Percentiles rank a stretch among this genome's conserved stretches.
Conservation (phyloP, 768 basidiomycete genomes). For the Neoboletus brunneissimus region DNA sequence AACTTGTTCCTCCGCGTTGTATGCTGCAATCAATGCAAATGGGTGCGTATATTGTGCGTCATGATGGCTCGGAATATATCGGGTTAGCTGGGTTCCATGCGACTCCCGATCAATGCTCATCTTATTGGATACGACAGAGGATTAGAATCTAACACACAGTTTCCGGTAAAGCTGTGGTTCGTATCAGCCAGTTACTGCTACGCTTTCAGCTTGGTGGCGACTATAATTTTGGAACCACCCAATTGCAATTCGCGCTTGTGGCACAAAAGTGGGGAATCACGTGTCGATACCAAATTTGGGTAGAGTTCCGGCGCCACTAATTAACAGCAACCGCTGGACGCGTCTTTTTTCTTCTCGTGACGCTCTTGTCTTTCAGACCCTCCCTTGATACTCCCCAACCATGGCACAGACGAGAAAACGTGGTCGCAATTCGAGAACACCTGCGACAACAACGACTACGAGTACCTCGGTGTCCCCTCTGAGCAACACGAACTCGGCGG, state of each 20-base stretch:
- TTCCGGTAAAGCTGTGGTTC: background rate
- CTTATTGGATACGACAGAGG: background rate
- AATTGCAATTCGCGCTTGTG: slow-evolving; percentile 28
- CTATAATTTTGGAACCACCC: background rate
- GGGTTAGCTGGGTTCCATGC: too few species aligned
- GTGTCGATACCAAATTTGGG: slow-evolving; percentile 14
- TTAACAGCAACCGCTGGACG: slow-evolving; percentile 17
- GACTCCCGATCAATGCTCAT: background rate
- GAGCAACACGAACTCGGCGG: slow-evolving; percentile 45
- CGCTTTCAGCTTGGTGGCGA: background rate
- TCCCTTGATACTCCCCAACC: background rate
- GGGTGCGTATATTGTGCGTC: background rate
- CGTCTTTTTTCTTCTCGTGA: slow-evolving; percentile 18
- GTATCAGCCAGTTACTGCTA: too few species aligned
- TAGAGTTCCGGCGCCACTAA: slow-evolving; percentile 25
- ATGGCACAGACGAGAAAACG: slow-evolving; percentile 27
- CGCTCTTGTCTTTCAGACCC: slow-evolving; percentile 10
- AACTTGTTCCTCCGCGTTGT: background rate
- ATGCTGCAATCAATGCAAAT: too few species aligned
- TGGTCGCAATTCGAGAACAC: slow-evolving; percentile 14
- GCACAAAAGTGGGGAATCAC: slow-evolving; percentile 18
- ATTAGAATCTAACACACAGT: background rate
- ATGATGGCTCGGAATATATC: too few species aligned
- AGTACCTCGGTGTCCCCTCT: slow-evolving; percentile 48
- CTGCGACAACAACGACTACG: slow-evolving; percentile 31